Evolutionary conservation across 2,329 filamentous ascomycete genomes (phyloP).

Genomic region (Fonsecaea multimorphosa): DNA sequence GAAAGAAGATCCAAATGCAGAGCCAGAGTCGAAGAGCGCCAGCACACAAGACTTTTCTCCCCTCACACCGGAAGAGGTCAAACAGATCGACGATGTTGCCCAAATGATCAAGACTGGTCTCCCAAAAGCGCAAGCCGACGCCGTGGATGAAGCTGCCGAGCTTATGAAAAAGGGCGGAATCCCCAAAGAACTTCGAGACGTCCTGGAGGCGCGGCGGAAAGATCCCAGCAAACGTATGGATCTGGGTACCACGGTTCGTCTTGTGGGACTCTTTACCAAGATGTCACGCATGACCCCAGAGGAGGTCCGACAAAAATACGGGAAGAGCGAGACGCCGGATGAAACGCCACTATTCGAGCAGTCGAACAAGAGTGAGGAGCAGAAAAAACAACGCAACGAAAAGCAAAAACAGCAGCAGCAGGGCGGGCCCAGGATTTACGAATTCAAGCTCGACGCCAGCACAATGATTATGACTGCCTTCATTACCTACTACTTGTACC

Average conservation of each 20-base stretch:
- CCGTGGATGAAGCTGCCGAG: constrained; percentile 66
- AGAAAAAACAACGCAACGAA: constrained; percentile 43
- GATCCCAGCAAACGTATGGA: constrained; percentile 53
- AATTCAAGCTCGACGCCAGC: constrained; percentile 61
- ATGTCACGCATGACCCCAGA: constrained; percentile 61
- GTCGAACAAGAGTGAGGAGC: constrained; percentile 40
- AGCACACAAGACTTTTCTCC: constrained; percentile 49
- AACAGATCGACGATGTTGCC: constrained; percentile 65
- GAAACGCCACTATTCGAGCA: constrained; percentile 36
- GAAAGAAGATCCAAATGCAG: constrained; percentile 54
- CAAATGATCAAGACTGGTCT: constrained; percentile 62
- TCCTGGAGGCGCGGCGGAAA: constrained; percentile 63
- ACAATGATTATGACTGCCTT: constrained; percentile 65
- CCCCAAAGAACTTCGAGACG: constrained; percentile 69
- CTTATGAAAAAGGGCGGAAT: constrained; percentile 72
- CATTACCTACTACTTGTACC: constrained; percentile 67
- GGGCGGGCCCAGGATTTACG: constrained; percentile 50
- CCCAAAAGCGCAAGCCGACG: constrained; percentile 66
- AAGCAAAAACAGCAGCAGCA: constrained; percentile 43
- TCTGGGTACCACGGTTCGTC: constrained; percentile 65
- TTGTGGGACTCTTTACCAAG: constrained; percentile 63
- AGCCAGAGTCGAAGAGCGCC: constrained; percentile 45
- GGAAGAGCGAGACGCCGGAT: constrained; percentile 34
- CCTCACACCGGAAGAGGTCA: constrained; percentile 62
- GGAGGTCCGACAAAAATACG: constrained; percentile 45